phyloP scores from a whole-genome alignment of 345 rosid genomes.

The Euphorbia tirucalli region DNA sequence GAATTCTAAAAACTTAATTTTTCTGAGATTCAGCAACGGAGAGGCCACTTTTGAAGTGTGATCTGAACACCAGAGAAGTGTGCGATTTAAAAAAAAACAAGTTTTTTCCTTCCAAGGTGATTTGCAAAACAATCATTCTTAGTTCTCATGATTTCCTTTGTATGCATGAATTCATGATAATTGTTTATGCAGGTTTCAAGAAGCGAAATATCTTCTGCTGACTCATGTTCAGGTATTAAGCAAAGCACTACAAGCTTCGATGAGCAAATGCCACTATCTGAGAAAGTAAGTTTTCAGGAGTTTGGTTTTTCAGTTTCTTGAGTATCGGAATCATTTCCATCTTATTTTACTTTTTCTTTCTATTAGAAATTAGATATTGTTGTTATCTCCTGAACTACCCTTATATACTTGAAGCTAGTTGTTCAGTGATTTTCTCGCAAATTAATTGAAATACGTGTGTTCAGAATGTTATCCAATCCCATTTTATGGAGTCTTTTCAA shows the following conservation, averaged over 20 bases:
- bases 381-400: not conserved
- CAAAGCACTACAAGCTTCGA: constrained; percentile 27
- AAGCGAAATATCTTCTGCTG: constrained; percentile 32
- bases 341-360: not conserved
- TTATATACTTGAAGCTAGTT: constrained; percentile 1
- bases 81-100: constrained; percentile 47
- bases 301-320: constrained; percentile 7
- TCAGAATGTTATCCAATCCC: not conserved
- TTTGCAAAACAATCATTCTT: constrained; percentile 14
- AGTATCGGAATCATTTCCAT: not conserved
- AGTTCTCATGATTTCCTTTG: constrained; percentile 22
- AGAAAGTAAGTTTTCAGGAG: constrained; percentile 30
- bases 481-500: not conserved
- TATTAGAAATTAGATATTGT: not conserved
- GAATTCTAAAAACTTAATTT: not conserved
- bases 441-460: not conserved
- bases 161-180: not conserved
- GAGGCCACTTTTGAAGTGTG: too few relatives aligned
- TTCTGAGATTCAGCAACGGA: too few relatives aligned
- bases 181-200: constrained; percentile 33
- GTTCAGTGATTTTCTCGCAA: not conserved
- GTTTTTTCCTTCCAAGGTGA: constrained; percentile 53
- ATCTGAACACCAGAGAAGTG: constrained; percentile 41
- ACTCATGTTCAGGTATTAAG: constrained; percentile 29
- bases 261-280: constrained; percentile 26